phyloP scores from a whole-genome alignment of 2,329 filamentous ascomycete genomes.

The Colletotrichum zoysiae region DNA sequence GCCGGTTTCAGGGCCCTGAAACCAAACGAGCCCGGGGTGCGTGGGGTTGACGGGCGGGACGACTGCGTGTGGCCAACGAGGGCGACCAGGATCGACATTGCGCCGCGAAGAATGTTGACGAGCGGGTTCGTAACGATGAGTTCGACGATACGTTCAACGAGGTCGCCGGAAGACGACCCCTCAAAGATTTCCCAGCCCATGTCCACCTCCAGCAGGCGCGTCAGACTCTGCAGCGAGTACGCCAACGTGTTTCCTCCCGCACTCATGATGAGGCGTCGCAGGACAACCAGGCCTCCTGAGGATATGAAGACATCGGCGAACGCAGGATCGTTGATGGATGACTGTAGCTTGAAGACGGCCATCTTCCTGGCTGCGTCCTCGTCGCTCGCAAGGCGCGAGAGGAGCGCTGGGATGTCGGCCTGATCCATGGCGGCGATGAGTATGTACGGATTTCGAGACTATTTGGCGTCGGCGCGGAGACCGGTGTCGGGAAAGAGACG shows the following conservation, averaged over 20 bases:
- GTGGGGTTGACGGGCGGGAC: constrained; percentile 53
- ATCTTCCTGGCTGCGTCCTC: constrained; percentile 97
- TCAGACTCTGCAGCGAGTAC: constrained; percentile 92
- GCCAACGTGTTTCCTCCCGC: constrained; percentile 94
- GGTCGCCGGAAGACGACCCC: constrained; percentile 70
- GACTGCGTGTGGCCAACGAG: constrained; percentile 88
- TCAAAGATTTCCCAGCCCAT: constrained; percentile 96
- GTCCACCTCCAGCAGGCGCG: constrained; percentile 90
- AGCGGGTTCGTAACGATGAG: constrained; percentile 94
- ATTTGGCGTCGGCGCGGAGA: constrained; percentile 26
- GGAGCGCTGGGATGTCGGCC: constrained; percentile 74
- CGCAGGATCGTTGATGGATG: constrained; percentile 92
- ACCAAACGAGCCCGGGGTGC: constrained; percentile 76
- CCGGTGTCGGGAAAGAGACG: constrained; percentile 21
- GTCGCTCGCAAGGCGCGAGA: constrained; percentile 74
- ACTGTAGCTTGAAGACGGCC: constrained; percentile 98
- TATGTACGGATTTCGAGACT: constrained; percentile 20
- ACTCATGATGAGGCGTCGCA: constrained; percentile 86
- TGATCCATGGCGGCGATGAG: constrained; percentile 68
- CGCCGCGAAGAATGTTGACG: constrained; percentile 96
- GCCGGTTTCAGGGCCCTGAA: constrained; percentile 94
- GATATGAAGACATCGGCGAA: constrained; percentile 98
- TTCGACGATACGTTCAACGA: constrained; percentile 85
- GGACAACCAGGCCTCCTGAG: constrained; percentile 83
- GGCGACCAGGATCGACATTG: constrained; percentile 95